Evolutionary conservation across 345 rosid species (phyloP), one percentile per base, ranked within the genome.

Genomic region (Lepidium didymum): DNA sequence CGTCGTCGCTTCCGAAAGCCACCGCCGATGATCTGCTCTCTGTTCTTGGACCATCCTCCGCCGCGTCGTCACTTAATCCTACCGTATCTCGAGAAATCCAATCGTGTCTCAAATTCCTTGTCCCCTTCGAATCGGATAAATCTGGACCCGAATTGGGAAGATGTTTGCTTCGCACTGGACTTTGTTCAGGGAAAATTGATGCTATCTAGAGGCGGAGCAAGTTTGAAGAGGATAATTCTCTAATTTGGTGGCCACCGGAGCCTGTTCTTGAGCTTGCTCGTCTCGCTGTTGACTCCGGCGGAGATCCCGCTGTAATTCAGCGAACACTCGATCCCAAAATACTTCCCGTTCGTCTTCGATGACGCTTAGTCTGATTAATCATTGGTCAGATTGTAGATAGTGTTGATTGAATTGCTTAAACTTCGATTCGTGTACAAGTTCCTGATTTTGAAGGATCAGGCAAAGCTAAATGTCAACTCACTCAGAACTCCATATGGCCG

Each of bases 231-330:
- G 88, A 83, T 68, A 80, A 90, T 58, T 77, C 80, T 68, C 86
- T 92, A 49, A 63, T 92, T 11, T 92, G 98, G 98, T 83, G 93
- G 91, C 98, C 98, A 16, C 96, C 98, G 13, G 81, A 83, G 73
- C 75, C 96, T 43, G 79, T 92, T 50, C 87, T 89, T 3, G 96
- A 92, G 44, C 80, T 90, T 42, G 98, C 96, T 72, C 90, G 96
- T 36, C 91, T 92, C 15, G 88, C 96, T 46, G 66, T 90, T n/a
- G 96, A 90, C 64, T 87, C 96, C 41, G 90, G 91, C 2, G 96
- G 98, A 1, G 93, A 90, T 57, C 91, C 89, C 2, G 87, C 66
- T 57, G 81, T 85, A 10, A 80, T 92, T 57, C 77, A 90, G 54
- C 79, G 85, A 25, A 65, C 89, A 23, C 82, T 92, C 29, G 91